phyloP scores from a whole-genome alignment of 176 grass and related monocot genomes.

The Juncus effusus region DNA sequence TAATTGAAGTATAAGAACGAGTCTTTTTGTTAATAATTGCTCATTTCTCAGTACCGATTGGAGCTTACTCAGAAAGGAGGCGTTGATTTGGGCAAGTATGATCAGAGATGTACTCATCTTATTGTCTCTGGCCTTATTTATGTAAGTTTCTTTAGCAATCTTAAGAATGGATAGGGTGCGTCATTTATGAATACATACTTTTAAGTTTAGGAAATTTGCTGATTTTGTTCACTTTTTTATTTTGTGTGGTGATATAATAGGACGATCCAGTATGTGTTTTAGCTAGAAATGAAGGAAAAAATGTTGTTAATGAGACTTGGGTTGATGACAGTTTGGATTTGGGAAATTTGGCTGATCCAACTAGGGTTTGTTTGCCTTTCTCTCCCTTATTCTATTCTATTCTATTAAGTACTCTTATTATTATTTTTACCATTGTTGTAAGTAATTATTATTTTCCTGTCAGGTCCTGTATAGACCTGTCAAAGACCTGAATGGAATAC shows the following conservation, averaged over 20 bases:
- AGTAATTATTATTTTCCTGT: not conserved
- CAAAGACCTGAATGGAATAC: constrained; percentile 64
- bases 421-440: constrained; percentile 13
- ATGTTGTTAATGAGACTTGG: constrained; percentile 67
- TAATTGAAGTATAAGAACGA: not conserved
- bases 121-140: constrained; percentile 56
- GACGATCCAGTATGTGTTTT: constrained; percentile 59
- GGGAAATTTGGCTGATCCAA: constrained; percentile 38
- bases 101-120: constrained; percentile 60
- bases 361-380: constrained; percentile 35
- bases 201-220: not conserved
- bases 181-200: no score
- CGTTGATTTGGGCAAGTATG: constrained; percentile 41
- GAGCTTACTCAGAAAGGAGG: constrained; percentile 65
- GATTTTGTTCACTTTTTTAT: constrained; percentile 4
- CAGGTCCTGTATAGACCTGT: constrained; percentile 70
- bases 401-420: not conserved
- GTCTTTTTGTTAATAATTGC: constrained; percentile 5
- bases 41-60: constrained; percentile 50
- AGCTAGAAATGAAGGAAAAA: constrained; percentile 62
- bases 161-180: not conserved
- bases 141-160: constrained; percentile 48
- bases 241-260: constrained; percentile 22
- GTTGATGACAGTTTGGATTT: constrained; percentile 64
- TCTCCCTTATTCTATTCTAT: not conserved